Evolutionary conservation across 768 basidiomycete genomes (phyloP), one percentile per base, ranked within the genome.

Genomic region (Solioccasus polychromus): DNA sequence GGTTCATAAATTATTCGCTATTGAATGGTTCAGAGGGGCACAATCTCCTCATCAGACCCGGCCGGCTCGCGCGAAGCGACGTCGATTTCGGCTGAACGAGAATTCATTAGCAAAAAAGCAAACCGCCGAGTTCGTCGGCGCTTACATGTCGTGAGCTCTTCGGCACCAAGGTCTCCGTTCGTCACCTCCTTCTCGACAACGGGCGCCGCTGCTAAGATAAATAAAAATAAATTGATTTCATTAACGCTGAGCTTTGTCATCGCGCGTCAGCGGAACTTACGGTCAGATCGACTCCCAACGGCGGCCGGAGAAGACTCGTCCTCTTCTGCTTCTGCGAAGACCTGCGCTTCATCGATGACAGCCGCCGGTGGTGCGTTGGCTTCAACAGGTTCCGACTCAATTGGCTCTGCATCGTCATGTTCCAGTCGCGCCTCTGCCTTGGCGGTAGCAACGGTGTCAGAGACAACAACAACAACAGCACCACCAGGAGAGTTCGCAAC

Each of bases 141-240:
- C 57, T 55, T n/a, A 51, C 56, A 22, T 9, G 31, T n/a, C 45
- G 36, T 31, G 23, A 44, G 6, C 17, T 8, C 24, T 19, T 45
- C 42, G 31, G 23, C 29, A 8, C 5, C 4, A 40, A 14, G 30
- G 17, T 36, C 30, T 4, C 17, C 18, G 1, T 8, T 8, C 9
- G 26, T 35, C 34, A 28, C 47, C 22, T 17, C 22, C 20, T 26
- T 17, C 25, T 25, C 39, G 18, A 25, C 30, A 3, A 34, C 32
- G 1, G 35, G 36, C 14, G 6, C 29, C 8, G 10, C 35, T 20
- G 12, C 26, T 3, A 20, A 17, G n/a, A n/a, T n/a, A n/a, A n/a
- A n/a, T n/a, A n/a, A n/a, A n/a, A n/a, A n/a, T n/a, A n/a, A n/a
- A n/a, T n/a, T n/a, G n/a, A n/a, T n/a, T n/a, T n/a, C n/a, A n/a